These are phyloP conservation scores for Basidioascus undulatus DNA, from an alignment of 768 basidiomycete species.

Conservation along the genomic window DNA sequence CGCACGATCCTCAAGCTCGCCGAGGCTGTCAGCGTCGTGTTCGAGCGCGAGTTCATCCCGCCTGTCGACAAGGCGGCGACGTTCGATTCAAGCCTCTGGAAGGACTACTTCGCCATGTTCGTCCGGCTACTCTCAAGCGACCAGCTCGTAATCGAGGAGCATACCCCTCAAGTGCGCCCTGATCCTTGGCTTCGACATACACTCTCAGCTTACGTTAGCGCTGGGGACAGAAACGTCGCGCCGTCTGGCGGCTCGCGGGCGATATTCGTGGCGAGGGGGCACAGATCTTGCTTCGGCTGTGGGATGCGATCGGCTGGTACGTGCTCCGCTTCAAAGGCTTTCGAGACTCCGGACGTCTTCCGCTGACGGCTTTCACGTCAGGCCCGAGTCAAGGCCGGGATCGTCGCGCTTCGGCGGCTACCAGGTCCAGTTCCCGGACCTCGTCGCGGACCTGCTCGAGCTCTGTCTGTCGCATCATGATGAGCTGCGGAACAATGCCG, in stretches of 20 bases:
- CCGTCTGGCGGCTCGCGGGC: constrained; percentile 87
- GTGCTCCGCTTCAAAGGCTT: no score
- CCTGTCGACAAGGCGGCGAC: constrained; percentile 31
- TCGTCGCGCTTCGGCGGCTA: no score
- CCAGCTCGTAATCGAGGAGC: constrained; percentile 80
- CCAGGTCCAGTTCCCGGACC: constrained; percentile 27
- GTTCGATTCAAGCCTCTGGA: constrained; percentile 62
- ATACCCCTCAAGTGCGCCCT: constrained; percentile 54
- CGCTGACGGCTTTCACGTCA: constrained; percentile 5
- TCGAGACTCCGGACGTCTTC: no score
- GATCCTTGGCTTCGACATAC: constrained; percentile 1
- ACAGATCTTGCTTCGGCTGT: constrained; percentile 46
- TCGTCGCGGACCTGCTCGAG: constrained; percentile 74
- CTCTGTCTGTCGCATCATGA: constrained; percentile 90
- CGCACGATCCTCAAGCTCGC: constrained; percentile 69
- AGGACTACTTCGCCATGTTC: constrained; percentile 52
- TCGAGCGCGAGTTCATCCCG: constrained; percentile 63
- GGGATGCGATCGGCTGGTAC: constrained; percentile 70
- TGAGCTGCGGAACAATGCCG: constrained; percentile 64
- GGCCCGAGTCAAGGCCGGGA: no score
- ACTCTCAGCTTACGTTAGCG: constrained; percentile 2
- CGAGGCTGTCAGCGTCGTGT: constrained; percentile 50
- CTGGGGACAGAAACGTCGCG: constrained; percentile 51
- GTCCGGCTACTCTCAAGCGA: constrained; percentile 69
- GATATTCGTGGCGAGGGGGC: constrained; percentile 86